Evolutionary conservation across 176 grass and related monocot species (phyloP), one percentile per base, ranked within the genome.

Genomic region (Chloris gayana): DNA sequence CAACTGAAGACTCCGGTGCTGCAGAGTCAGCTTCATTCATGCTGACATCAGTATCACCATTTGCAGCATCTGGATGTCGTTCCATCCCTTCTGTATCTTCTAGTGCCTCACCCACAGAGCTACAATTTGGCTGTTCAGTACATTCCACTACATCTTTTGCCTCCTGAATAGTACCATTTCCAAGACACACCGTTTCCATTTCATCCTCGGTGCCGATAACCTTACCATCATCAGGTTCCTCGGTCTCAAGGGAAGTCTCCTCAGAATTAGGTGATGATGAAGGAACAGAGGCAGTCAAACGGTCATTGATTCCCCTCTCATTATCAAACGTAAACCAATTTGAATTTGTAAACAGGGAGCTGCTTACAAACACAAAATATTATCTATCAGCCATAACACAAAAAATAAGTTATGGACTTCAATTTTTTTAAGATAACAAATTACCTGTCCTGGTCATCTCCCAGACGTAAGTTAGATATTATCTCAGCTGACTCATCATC

Each of bases 271-370:
- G 88, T 11, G 90, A 97, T 49, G 90, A 82, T 14, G 93, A 97
- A 75, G 93, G 82, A 81, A 83, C 53, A 51, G 89, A 91, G 30
- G 69, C 89, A 72, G 70, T 72, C 75, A 83, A 84, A 87, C 75
- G 83, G 58, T 90, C 88, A 78, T 78, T 91, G 41, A 61, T 88
- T 30, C 85, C 90, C 72, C 88, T 91, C 79, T 99, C 96, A 46
- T 90, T 91, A 88, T 99, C 96, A 84, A 95, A 99, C 29, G 96
- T 89, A 88, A 99, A 99, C 90, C 92, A 99, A 47, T 99, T 93
- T 61, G 96, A 99, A 85, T 99, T 95, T 88, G 93, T 95, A 84
- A 99, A 93, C 44, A 95, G 86, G 85, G 96, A 93, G 59, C 92
- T 93, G 81, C 72, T 84, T 77, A 56, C 74, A 22, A 80, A 79